These are phyloP conservation scores for Fusarium concolor DNA, from an alignment of 2,329 filamentous ascomycete species.

Conservation along the genomic window DNA sequence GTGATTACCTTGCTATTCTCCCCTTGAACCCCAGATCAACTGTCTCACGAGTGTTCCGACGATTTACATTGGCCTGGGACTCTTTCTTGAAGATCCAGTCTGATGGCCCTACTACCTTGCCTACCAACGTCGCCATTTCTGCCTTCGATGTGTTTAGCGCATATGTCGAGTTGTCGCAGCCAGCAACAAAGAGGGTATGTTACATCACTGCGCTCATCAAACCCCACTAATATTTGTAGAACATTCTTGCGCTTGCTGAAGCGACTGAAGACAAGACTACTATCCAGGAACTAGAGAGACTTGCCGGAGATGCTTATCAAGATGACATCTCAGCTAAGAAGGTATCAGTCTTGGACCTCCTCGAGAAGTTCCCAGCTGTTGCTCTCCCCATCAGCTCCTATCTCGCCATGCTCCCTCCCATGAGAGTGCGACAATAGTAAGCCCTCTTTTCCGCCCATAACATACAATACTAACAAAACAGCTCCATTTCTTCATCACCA, in stretches of 20 bases:
- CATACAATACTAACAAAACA: conserved; percentile 31
- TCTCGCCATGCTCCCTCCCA: conserved; percentile 78
- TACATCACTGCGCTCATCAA: no score
- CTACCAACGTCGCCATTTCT: conserved; percentile 67
- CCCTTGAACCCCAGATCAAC: conserved; percentile 74
- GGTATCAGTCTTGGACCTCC: conserved; percentile 74
- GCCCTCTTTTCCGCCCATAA: conserved; percentile 4
- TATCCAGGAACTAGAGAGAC: conserved; percentile 57
- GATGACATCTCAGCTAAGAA: conserved; percentile 65
- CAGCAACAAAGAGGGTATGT: conserved; percentile 73
- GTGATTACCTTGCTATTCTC: conserved; percentile 81
- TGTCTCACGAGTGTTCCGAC: conserved; percentile 71
- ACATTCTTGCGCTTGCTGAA: conserved; percentile 59
- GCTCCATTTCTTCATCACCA: conserved; percentile 80
- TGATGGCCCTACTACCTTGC: conserved; percentile 64
- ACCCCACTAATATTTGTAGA: conserved; percentile 42
- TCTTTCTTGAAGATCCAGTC: conserved; percentile 70
- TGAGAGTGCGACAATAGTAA: conserved; percentile 80
- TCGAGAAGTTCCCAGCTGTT: conserved; percentile 71
- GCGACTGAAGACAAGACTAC: conserved; percentile 60
- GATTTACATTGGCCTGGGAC: conserved; percentile 77
- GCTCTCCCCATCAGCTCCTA: conserved; percentile 73
- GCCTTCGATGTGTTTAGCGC: conserved; percentile 73
- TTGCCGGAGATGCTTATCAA: conserved; percentile 61
- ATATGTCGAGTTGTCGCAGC: conserved; percentile 79